phyloP scores from a whole-genome alignment of 768 basidiomycete species.

The Exidia glandulosa region DNA sequence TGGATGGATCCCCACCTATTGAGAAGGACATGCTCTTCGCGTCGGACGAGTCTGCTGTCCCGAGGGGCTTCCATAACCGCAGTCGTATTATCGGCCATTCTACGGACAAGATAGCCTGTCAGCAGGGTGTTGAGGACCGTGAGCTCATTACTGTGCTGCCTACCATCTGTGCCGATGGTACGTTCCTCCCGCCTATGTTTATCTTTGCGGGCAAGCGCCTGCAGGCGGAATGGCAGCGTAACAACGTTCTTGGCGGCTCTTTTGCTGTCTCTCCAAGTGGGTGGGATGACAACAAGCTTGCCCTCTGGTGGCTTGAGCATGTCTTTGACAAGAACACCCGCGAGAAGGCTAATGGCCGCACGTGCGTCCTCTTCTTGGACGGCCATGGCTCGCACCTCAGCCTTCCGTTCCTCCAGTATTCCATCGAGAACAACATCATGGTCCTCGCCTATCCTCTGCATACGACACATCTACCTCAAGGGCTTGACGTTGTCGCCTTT shows the following conservation, averaged over 20 bases:
- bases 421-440: constrained; percentile 24
- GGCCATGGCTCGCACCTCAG: constrained; percentile 37
- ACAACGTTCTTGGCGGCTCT: constrained; percentile 11
- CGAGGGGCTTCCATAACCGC: neutral
- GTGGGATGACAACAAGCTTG: constrained; percentile 30
- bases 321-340: constrained; percentile 23
- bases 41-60: neutral
- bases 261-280: constrained; percentile 25
- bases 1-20: neutral
- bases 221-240: neutral
- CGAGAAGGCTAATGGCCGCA: constrained; percentile 8
- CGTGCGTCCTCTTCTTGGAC: constrained; percentile 26
- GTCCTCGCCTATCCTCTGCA: constrained; percentile 37
- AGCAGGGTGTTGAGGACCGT: constrained; percentile 4
- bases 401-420: constrained; percentile 27
- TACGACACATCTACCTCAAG: constrained; percentile 33
- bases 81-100: neutral
- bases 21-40: neutral
- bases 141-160: constrained; percentile 8
- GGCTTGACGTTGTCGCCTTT: constrained; percentile 31
- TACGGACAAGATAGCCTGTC: neutral
- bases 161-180: constrained; percentile 13
- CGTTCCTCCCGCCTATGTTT: constrained; percentile 2
- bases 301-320: constrained; percentile 21
- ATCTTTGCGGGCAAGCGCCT: constrained; percentile 10